Evolutionary conservation across 2,329 filamentous ascomycete genomes (phyloP).

Genomic region (Talaromyces sp.): DNA sequence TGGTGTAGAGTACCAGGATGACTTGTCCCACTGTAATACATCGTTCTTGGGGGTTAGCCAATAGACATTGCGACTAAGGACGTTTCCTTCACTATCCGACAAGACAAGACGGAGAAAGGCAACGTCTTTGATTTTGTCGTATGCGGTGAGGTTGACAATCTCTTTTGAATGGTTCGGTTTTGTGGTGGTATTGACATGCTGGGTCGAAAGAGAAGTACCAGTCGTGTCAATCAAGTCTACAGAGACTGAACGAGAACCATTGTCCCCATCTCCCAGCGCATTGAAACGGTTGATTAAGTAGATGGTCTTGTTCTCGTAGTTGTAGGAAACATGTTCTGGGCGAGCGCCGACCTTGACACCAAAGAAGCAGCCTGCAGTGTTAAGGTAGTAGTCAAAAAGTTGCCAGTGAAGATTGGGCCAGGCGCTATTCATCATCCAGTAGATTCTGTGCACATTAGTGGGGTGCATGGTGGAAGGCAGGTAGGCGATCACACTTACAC

Average conservation of each 20-base stretch:
- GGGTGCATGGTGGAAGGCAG: background rate
- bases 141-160: conserved; percentile 25
- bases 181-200: conserved; percentile 28
- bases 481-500: conserved; percentile 19
- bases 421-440: conserved; percentile 64
- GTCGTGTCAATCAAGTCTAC: conserved; percentile 47
- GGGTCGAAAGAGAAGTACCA: conserved; percentile 38
- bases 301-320: conserved; percentile 43
- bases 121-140: conserved; percentile 35
- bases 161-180: conserved; percentile 43
- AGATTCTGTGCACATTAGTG: conserved; percentile 36
- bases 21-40: conserved; percentile 50
- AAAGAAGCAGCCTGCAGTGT: conserved; percentile 54
- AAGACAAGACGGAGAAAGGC: conserved; percentile 50
- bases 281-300: conserved; percentile 50
- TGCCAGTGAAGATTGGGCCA: conserved; percentile 64
- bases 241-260: conserved; percentile 38
- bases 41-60: conserved; percentile 50
- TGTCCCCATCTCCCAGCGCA: conserved; percentile 28
- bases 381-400: conserved; percentile 59
- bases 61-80: conserved; percentile 56
- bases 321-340: conserved; percentile 51
- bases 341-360: conserved; percentile 51
- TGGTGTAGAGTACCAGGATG: conserved; percentile 57
- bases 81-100: conserved; percentile 19